phyloP scores from a whole-genome alignment of 306 rosid genomes.

The Corylus avellana region DNA sequence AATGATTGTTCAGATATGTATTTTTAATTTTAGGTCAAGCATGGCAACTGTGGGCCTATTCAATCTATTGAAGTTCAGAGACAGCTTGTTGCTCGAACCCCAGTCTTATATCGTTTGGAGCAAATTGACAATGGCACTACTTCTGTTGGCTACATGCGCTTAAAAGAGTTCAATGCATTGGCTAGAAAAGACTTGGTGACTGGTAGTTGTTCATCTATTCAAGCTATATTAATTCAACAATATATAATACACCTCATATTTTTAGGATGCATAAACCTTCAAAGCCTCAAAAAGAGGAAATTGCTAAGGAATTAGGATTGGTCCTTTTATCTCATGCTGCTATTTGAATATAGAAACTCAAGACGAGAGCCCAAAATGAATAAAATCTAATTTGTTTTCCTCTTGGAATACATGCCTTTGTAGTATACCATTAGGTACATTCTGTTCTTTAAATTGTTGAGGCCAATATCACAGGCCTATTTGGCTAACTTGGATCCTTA shows the following conservation, averaged over 20 bases:
- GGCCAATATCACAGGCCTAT: neutral
- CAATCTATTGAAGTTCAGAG: slow-evolving; percentile 73
- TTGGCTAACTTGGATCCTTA: neutral
- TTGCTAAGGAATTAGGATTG: neutral
- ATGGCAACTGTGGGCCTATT: slow-evolving; percentile 86
- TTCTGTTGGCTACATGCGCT: slow-evolving; percentile 78
- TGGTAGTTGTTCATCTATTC: slow-evolving; percentile 51
- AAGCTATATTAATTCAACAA: neutral
- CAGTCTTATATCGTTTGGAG: slow-evolving; percentile 84
- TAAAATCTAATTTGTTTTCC: neutral
- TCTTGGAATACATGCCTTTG: neutral
- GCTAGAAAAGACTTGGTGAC: slow-evolving; percentile 84
- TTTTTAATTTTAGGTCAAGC: slow-evolving; percentile 68
- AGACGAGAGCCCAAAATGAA: neutral
- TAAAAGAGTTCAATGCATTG: slow-evolving; percentile 96
- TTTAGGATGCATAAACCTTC: neutral
- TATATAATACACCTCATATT: neutral
- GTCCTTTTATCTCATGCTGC: slow-evolving; percentile 1
- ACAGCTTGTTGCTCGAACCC: slow-evolving; percentile 89
- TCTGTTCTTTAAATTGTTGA: neutral
- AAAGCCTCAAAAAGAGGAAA: neutral
- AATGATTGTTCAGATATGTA: slow-evolving; percentile 32
- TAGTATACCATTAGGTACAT: neutral
- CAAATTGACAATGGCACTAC: slow-evolving; percentile 58
- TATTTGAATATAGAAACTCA: neutral